Evolutionary conservation across 2,329 filamentous ascomycete species (phyloP), one percentile per base, ranked within the genome.

Genomic region (Exophiala sideris): DNA sequence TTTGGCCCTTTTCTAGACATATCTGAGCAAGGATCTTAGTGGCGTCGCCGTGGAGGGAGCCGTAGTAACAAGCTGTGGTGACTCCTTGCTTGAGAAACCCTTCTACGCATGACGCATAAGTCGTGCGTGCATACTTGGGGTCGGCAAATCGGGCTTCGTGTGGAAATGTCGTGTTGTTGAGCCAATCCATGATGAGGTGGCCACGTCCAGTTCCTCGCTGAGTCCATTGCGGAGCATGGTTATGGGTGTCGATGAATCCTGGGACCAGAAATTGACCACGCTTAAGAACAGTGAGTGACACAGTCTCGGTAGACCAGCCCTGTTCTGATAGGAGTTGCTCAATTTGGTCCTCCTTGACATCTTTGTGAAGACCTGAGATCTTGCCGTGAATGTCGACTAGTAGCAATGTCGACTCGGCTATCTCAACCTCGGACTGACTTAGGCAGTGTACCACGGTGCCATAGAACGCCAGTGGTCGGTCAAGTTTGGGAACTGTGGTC

Each of bases 221-320:
- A 29, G 73, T 67, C 71, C 73, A 79, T 67, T 79, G 76, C 1
- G 84, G 84, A 0, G 85, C 84, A 63, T 88, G 85, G 57, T 85
- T 85, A 67, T 87, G 85, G 1, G 83, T 86, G 70, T 87, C 84
- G 51, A 87, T 71, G 62, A 84, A 79, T 40, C 82, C 81, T 0
- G 82, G 82, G 55, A 83, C 77, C 45, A 84, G 67, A 61, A 85
- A 82, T 39, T 20, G 50, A 59, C 20, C 50, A 60, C 39, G 41
- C 48, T 21, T 8, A 59, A 39, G 20, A 54, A 14, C 29, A 34
- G 50, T 45, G 35, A 58, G 45, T 5, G 52, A 33, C 8, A 52
- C 20, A 3, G 21, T 39, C 14, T 49, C 41, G 21, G 46, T 11
- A 24, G 18, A 11, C 41, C 41, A 45, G 8, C 41, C 41, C n/a